A percentile compares a stretch with the other conserved stretches of the same genome.
These are phyloP conservation scores for Yamadazyma jaroonii DNA, from an alignment of 1,139 yeast species.

Conservation along the genomic window DNA sequence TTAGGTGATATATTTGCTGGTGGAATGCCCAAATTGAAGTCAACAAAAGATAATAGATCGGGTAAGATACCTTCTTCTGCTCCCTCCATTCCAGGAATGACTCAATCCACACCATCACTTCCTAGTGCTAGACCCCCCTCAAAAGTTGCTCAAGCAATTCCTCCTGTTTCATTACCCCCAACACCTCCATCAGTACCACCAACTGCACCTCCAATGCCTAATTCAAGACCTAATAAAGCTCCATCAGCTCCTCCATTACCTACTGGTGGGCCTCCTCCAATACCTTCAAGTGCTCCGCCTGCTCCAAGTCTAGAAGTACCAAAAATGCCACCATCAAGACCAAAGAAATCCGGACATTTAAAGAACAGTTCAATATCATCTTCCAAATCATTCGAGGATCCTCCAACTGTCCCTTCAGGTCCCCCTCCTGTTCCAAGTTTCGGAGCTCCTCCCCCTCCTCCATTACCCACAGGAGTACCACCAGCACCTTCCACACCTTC, in stretches of 20 bases:
- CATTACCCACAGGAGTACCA: conserved; percentile 14
- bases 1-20: conserved; percentile 83
- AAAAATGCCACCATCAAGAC: conserved; percentile 30
- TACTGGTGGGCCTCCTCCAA: conserved; percentile 5
- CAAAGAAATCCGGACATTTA: conserved; percentile 31
- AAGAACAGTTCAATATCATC: conserved; percentile 17
- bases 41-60: conserved; percentile 45
- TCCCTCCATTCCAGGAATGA: conserved; percentile 26
- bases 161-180: conserved; percentile 20
- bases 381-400: conserved; percentile 17
- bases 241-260: conserved; percentile 12
- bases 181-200: conserved; percentile 19
- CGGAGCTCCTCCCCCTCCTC: conserved; percentile 18
- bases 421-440: conserved; percentile 14
- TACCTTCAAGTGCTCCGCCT: conserved; percentile 6
- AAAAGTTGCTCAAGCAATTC: conserved; percentile 16
- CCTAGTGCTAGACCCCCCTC: conserved; percentile 27
- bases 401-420: conserved; percentile 8
- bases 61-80: conserved; percentile 41
- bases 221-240: conserved; percentile 3
- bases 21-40: conserved; percentile 78
- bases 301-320: conserved; percentile 22
- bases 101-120: conserved; percentile 28
- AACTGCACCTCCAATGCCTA: conserved; percentile 2
- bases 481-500: conserved; percentile 19